These are phyloP conservation scores for Debaryomyces subglobosus DNA, from an alignment of 1,139 yeast species.

Conservation along the genomic window DNA sequence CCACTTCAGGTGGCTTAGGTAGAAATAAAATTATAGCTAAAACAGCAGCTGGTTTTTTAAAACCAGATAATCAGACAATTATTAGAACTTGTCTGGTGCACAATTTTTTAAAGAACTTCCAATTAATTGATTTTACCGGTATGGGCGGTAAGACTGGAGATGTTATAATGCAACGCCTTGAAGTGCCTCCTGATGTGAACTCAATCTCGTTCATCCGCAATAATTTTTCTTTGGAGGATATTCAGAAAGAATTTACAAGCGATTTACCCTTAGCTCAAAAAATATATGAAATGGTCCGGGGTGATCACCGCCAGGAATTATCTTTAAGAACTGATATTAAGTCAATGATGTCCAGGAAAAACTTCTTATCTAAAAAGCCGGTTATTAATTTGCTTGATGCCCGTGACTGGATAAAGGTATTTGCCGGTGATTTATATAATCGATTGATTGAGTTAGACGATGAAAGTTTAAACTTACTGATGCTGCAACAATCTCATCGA, in stretches of 20 bases:
- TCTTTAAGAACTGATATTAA: constrained; percentile 65
- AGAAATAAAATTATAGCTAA: constrained; percentile 79
- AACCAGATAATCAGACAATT: constrained; percentile 87
- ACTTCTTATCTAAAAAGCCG: constrained; percentile 59
- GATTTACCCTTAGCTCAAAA: constrained; percentile 50
- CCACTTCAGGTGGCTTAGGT: constrained; percentile 89
- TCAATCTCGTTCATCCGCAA: constrained; percentile 54
- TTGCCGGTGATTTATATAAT: constrained; percentile 75
- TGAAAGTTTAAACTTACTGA: constrained; percentile 48
- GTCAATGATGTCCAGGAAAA: constrained; percentile 88
- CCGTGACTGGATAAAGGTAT: constrained; percentile 79
- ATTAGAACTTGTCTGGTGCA: constrained; percentile 53
- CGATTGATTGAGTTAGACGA: constrained; percentile 77
- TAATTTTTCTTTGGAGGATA: constrained; percentile 37
- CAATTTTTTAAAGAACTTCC: constrained; percentile 60
- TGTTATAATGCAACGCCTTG: constrained; percentile 47
- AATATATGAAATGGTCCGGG: constrained; percentile 66
- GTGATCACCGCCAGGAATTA: constrained; percentile 56
- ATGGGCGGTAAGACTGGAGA: constrained; percentile 91
- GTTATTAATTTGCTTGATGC: constrained; percentile 61
- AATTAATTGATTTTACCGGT: constrained; percentile 79
- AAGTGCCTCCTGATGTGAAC: constrained; percentile 41
- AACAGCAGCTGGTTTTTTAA: constrained; percentile 82
- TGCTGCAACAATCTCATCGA: constrained; percentile 25
- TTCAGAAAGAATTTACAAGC: constrained; percentile 37